phyloP scores from a whole-genome alignment of 2,329 filamentous ascomycete genomes.

The Sordariomycetes sp. region DNA sequence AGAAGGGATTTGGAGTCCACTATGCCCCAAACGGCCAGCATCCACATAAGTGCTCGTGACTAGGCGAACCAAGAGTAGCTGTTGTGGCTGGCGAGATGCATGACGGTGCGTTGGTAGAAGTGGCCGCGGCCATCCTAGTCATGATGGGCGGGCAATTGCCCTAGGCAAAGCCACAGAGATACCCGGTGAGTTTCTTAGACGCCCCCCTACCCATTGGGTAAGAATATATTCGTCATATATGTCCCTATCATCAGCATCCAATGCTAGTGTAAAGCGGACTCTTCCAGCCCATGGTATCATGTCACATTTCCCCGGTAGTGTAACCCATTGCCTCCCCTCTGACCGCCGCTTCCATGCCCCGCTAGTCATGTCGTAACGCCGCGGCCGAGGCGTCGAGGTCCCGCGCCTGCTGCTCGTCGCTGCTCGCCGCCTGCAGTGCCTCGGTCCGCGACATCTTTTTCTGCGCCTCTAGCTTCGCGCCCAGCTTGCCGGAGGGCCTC shows the following conservation, averaged over 20 bases:
- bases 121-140: no score
- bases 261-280: not conserved
- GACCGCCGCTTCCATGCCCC: not conserved
- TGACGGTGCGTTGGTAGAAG: no score
- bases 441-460: constrained; percentile 61
- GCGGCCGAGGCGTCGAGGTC: constrained; percentile 52
- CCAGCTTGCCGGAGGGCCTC: constrained; percentile 57
- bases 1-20: no score
- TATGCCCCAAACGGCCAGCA: no score
- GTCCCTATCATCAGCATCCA: not conserved
- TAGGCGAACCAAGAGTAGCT: no score
- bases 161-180: no score
- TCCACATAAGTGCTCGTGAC: no score
- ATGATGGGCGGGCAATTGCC: no score
- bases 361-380: constrained; percentile 22
- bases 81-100: no score
- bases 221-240: not conserved
- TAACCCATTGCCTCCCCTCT: not conserved
- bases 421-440: constrained; percentile 57
- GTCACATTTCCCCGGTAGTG: not conserved
- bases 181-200: no score
- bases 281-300: not conserved
- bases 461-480: constrained; percentile 61
- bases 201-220: no score
- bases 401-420: constrained; percentile 52